Evolutionary conservation across 2,329 filamentous ascomycete species (phyloP).

Genomic region (Neofusicoccum sp.): DNA sequence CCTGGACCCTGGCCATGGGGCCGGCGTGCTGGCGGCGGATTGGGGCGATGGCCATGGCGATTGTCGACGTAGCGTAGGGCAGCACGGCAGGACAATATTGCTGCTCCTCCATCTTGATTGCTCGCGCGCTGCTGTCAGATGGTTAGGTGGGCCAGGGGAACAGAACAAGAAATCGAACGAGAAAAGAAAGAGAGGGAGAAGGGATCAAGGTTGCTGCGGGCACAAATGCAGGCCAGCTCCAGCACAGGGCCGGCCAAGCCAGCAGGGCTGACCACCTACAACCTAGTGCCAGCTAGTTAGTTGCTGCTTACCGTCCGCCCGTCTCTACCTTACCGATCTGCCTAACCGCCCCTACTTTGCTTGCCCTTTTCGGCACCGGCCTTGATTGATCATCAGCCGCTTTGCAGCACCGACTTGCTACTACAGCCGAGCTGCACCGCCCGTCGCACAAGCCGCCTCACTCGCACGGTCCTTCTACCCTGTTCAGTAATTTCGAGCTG

Average conservation of each 20-base stretch:
- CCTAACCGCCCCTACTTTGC: background rate
- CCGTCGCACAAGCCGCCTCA: background rate
- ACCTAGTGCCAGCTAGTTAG: background rate
- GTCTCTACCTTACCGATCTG: background rate
- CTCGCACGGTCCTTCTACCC: no score
- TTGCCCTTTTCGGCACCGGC: background rate
- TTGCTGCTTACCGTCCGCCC: background rate
- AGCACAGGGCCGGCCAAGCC: background rate
- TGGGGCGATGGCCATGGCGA: background rate
- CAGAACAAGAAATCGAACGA: no score
- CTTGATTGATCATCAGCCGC: background rate
- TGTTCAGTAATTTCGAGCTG: no score
- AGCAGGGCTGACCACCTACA: slow-evolving; percentile 14
- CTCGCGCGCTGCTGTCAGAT: background rate
- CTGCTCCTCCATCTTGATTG: background rate
- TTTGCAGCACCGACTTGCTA: background rate
- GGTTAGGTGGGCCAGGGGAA: background rate
- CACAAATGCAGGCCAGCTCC: no score
- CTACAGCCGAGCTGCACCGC: background rate
- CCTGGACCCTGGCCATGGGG: background rate
- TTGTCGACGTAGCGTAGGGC: background rate
- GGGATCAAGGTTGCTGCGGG: slow-evolving; percentile 10
- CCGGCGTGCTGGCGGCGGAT: background rate
- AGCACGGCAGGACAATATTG: background rate
- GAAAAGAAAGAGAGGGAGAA: background rate